Percentiles rank a stretch among this genome's conserved stretches.
These are phyloP conservation scores for Hypomontagnella submonticulosa DNA, from an alignment of 495 filamentous ascomycete genomes.

Conservation along the genomic window DNA sequence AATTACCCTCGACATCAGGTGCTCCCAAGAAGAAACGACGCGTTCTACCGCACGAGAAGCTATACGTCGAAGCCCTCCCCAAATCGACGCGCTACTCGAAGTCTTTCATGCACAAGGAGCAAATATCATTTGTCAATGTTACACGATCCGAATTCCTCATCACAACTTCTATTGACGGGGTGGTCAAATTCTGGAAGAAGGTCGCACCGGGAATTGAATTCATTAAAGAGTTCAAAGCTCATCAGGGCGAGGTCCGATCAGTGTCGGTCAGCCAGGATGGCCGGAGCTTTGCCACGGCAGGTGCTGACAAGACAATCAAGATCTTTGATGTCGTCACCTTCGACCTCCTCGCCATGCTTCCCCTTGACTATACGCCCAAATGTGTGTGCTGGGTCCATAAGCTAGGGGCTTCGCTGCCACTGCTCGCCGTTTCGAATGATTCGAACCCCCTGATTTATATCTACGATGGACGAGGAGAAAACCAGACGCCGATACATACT, in stretches of 20 bases:
- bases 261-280: conserved; percentile 89
- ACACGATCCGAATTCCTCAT: conserved; percentile 97
- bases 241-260: conserved; percentile 83
- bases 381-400: conserved; percentile 94
- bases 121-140: conserved; percentile 84
- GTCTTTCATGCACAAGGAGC: conserved; percentile 98
- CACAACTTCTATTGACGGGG: conserved; percentile 89
- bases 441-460: conserved; percentile 76
- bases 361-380: conserved; percentile 76
- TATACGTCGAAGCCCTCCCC: conserved; percentile 91
- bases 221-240: conserved; percentile 96
- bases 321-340: conserved; percentile 97
- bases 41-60: conserved; percentile 91
- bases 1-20: conserved; percentile 72
- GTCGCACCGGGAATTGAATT: conserved; percentile 90
- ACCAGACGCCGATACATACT: conserved; percentile 75
- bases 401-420: conserved; percentile 84
- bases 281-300: conserved; percentile 91
- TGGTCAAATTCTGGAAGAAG: conserved; percentile 99
- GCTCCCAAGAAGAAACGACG: conserved; percentile 90
- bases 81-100: conserved; percentile 87
- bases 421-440: conserved; percentile 90
- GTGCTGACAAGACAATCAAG: conserved; percentile 87
- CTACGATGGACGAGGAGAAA: conserved; percentile 91
- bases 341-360: conserved; percentile 84